Evolutionary conservation across 306 rosid genomes (phyloP).

Genomic region (Hippophae rhamnoides): DNA sequence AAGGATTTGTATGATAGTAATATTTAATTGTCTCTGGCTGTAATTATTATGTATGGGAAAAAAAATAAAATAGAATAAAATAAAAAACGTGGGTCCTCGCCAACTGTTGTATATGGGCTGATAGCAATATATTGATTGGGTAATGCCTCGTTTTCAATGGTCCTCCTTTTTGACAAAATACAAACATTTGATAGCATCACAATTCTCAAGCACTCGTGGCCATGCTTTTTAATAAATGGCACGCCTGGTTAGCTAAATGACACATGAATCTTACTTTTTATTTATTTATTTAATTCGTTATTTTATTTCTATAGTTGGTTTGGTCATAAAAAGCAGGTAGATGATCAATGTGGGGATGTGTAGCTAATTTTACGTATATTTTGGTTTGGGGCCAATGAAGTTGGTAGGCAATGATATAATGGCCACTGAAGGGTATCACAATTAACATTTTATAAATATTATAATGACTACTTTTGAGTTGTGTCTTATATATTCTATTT

Average conservation of each 20-base stretch:
- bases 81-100: background rate
- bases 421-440: too few relatives aligned
- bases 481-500: too few relatives aligned
- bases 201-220: background rate
- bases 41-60: background rate
- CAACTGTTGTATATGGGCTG: too few relatives aligned
- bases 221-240: background rate
- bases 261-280: too few relatives aligned
- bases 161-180: background rate
- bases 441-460: too few relatives aligned
- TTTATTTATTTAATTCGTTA: too few relatives aligned
- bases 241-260: background rate
- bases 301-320: too few relatives aligned
- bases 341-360: background rate
- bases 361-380: background rate
- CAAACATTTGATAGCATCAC: background rate
- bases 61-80: background rate
- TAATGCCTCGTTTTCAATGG: conserved; percentile 13
- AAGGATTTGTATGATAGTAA: too few relatives aligned
- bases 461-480: too few relatives aligned
- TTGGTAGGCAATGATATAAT: background rate
- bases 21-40: background rate
- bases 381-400: conserved; percentile 9
- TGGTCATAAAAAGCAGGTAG: background rate
- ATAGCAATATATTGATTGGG: too few relatives aligned